Conservation (phyloP, 2,329 filamentous ascomycete species). For the Passalora sequoiae region DNA sequence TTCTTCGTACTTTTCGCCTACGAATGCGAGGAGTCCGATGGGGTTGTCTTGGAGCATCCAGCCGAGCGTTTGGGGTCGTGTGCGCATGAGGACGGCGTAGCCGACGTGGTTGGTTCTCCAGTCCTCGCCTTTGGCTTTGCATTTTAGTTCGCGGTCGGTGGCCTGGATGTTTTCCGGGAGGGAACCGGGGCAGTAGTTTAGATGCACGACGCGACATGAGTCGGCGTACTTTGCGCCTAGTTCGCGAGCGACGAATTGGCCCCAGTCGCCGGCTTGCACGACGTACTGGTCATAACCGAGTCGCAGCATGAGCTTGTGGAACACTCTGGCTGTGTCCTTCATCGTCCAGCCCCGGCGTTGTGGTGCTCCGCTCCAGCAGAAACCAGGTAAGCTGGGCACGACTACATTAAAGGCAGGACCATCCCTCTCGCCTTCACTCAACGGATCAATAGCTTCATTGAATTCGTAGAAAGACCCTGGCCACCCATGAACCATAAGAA, state of each 20-base stretch:
- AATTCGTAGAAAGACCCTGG: conserved; percentile 45
- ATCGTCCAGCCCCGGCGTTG: conserved; percentile 33
- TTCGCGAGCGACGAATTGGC: conserved; percentile 39
- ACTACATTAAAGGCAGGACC: conserved; percentile 51
- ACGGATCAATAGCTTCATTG: conserved; percentile 35
- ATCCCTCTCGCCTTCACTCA: conserved; percentile 30
- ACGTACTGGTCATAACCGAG: conserved; percentile 39
- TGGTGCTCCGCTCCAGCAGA: conserved; percentile 43
- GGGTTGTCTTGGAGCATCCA: conserved; percentile 42
- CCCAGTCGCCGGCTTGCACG: conserved; percentile 41
- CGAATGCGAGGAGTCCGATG: conserved; percentile 41
- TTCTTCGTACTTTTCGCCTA: conserved; percentile 43
- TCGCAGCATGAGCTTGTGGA: conserved; percentile 38
- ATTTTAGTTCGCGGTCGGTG: conserved; percentile 34
- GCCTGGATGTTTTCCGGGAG: conserved; percentile 31
- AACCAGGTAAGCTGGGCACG: conserved; percentile 54
- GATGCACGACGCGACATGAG: conserved; percentile 39
- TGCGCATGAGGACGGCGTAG: conserved; percentile 42
- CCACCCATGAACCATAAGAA: conserved; percentile 44
- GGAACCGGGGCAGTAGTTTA: conserved; percentile 39
- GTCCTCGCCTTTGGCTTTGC: conserved; percentile 32
- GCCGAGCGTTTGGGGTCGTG: conserved; percentile 42
- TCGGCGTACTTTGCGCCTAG: conserved; percentile 34
- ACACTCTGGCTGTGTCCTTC: conserved; percentile 36
- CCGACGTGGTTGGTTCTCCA: conserved; percentile 39